phyloP scores from a whole-genome alignment of 2,329 filamentous ascomycete species.

The Thielaviopsis ethacetica region DNA sequence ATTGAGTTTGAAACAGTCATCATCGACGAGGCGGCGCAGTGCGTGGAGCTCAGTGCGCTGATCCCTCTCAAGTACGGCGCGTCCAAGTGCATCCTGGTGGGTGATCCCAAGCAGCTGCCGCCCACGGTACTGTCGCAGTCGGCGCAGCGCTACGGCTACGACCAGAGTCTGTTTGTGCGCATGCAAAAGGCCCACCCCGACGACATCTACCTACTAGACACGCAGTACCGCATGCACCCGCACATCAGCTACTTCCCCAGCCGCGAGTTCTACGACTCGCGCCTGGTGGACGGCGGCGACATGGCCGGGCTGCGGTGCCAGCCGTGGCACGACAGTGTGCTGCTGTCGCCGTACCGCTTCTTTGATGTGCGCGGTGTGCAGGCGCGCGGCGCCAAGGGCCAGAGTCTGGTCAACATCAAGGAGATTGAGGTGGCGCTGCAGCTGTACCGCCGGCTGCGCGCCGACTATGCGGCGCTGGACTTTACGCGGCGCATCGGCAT shows the following conservation, averaged over 20 bases:
- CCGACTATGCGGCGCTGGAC: conserved; percentile 53
- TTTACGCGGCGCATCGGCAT: conserved; percentile 79
- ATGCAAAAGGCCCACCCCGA: conserved; percentile 89
- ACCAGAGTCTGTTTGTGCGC: conserved; percentile 93
- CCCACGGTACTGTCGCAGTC: conserved; percentile 92
- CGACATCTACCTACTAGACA: conserved; percentile 87
- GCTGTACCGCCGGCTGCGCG: conserved; percentile 63
- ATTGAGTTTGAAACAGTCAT: conserved; percentile 98
- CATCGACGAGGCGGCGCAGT: conserved; percentile 96
- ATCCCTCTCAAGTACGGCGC: conserved; percentile 97
- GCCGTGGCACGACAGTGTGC: conserved; percentile 68
- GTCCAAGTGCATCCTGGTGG: conserved; percentile 89
- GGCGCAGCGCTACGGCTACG: conserved; percentile 82
- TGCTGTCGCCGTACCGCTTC: conserved; percentile 89
- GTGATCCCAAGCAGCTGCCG: conserved; percentile 92
- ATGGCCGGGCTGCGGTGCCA: conserved; percentile 63
- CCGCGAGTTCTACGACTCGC: conserved; percentile 78
- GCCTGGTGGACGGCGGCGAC: conserved; percentile 65
- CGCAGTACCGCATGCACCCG: conserved; percentile 98
- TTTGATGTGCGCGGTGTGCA: conserved; percentile 90
- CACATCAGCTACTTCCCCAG: conserved; percentile 89
- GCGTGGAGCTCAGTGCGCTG: conserved; percentile 87
- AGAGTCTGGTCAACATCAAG: conserved; percentile 76
- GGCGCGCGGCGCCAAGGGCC: conserved; percentile 61
- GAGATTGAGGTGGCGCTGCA: conserved; percentile 78